These are phyloP conservation scores for Sphagnum magellanicum DNA, from an alignment of 228 moss, liverwort and hornwort species.

Conservation along the genomic window DNA sequence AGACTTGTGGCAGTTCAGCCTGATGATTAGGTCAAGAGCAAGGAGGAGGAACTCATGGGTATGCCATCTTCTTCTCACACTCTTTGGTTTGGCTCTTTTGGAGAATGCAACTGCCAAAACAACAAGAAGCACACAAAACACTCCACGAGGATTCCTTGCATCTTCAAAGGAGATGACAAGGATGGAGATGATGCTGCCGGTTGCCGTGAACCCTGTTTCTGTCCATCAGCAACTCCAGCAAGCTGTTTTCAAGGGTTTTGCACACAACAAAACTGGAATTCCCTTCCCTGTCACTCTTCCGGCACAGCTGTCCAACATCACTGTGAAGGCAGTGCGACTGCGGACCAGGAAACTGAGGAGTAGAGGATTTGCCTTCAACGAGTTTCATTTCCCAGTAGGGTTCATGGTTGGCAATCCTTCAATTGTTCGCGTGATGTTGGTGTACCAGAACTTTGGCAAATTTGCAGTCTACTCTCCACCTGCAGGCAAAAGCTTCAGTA, in stretches of 20 bases:
- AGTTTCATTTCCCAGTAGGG: constrained; percentile 40
- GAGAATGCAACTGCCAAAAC: no score
- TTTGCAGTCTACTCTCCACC: constrained; percentile 31
- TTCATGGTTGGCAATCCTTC: constrained; percentile 22
- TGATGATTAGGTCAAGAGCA: no score
- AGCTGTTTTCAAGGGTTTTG: constrained; percentile 36
- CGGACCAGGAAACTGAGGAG: constrained; percentile 63
- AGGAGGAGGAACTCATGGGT: no score
- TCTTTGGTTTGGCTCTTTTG: no score
- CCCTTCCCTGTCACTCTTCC: constrained; percentile 22
- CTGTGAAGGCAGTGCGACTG: constrained; percentile 60
- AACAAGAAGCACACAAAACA: no score
- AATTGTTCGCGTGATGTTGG: constrained; percentile 56
- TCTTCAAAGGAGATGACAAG: no score
- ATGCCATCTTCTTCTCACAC: no score
- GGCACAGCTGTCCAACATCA: constrained; percentile 26
- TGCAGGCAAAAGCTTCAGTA: constrained; percentile 28
- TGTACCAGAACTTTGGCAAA: constrained; percentile 61
- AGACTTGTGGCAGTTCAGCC: no score
- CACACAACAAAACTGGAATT: constrained; percentile 22
- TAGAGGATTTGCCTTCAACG: constrained; percentile 32
- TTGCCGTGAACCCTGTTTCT: constrained; percentile 7
- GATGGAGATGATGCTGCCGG: no score
- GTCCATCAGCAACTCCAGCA: constrained; percentile 43
- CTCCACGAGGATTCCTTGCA: no score